Conservation (phyloP, 164 flowering plant species). For the Nelumbo lutea region DNA sequence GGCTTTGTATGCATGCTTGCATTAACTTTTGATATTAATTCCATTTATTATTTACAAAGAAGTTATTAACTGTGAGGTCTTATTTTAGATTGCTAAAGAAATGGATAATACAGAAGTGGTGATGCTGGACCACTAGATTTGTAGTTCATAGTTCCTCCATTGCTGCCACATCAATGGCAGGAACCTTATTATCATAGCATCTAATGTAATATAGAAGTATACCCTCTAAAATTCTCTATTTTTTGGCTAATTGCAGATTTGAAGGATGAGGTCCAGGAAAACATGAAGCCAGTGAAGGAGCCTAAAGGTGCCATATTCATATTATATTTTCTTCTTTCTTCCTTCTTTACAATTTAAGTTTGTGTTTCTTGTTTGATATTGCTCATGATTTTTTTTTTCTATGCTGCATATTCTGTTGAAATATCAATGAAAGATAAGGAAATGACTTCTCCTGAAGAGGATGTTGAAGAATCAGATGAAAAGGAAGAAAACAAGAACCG, state of each 20-base stretch:
- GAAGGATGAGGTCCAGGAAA: constrained; percentile 21
- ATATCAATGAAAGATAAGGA: constrained; percentile 41
- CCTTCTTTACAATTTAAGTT: not conserved
- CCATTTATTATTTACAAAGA: no score
- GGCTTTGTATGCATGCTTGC: no score
- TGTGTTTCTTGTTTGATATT: not conserved
- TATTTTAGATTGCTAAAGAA: no score
- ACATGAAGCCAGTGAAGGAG: constrained; percentile 22
- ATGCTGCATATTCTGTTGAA: not conserved
- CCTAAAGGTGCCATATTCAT: constrained; percentile 25
- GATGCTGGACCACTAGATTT: not conserved
- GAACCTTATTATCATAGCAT: not conserved
- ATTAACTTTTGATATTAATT: no score
- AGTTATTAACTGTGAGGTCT: no score
- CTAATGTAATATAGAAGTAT: not conserved
- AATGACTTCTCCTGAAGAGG: constrained; percentile 23
- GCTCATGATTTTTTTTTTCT: not conserved
- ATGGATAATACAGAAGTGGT: no score
- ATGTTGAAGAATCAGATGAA: constrained; percentile 34
- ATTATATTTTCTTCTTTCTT: not conserved
- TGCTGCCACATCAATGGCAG: not conserved
- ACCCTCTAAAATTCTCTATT: not conserved
- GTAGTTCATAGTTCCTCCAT: not conserved
- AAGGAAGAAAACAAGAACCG: constrained; percentile 50
- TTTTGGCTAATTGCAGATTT: constrained; percentile 8